Evolutionary conservation across 306 rosid genomes (phyloP), one percentile per base, ranked within the genome.

Genomic region (Echinosophora koreensis): DNA sequence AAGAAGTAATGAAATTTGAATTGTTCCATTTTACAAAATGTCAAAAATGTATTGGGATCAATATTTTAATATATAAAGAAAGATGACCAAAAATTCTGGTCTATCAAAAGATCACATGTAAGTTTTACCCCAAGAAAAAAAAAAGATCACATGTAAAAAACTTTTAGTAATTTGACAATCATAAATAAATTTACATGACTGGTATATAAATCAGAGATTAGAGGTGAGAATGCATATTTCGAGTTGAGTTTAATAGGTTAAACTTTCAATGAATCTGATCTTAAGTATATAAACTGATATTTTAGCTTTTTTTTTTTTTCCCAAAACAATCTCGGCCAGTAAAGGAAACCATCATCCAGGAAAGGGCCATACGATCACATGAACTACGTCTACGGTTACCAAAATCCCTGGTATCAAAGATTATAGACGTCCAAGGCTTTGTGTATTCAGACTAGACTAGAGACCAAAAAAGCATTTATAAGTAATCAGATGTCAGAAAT

Each of bases 191-290:
- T 47, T 28, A 46, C 49, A 8, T 8, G 13, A 10, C 8, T 54
- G 59, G 16, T 54, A 54, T 54, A 6, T 16, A 67, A 42, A 42
- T 42, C 49, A 42, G 13, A 67, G 73, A 6, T 70, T 6, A 50
- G 49, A 52, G 64, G 54, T 6, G 5, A 37, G 54, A 28, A 38
- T 38, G n/a, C 12, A 2, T 8, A 39, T 71, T 38, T 52, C 34
- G 39, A 13, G 65, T 3, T 3, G 16, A 5, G 46, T 10, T 52
- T 0, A 41, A 39, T 15, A n/a, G n/a, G 32, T 18, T 18, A 59
- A 59, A 30, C 17, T 44, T 42, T 28, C 57, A 58, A 54, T 17
- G 38, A 71, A 73, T 42, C 7, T 13, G 2, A 3, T 42, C 52
- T 18, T 3, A 37, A 28, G 42, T 32, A 51, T 32, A 51, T 30